phyloP scores from a whole-genome alignment of 768 basidiomycete species.

The Phylloporus arenicola region DNA sequence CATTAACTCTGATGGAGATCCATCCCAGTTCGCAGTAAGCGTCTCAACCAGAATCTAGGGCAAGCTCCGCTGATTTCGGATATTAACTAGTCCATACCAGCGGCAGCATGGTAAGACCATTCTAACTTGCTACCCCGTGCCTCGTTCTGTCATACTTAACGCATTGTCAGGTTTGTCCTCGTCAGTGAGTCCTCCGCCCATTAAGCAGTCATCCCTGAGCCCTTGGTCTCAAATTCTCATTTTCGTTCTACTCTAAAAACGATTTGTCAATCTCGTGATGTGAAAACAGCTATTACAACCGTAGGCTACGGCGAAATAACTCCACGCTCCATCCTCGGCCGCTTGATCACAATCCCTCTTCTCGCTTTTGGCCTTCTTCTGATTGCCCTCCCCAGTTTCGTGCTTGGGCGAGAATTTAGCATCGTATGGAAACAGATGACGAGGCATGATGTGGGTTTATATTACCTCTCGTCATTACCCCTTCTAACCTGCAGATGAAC shows the following conservation, averaged over 20 bases:
- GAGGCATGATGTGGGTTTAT: constrained; percentile 35
- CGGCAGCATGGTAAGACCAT: constrained; percentile 64
- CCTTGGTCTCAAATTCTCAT: neutral
- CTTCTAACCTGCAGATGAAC: neutral
- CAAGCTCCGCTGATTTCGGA: neutral
- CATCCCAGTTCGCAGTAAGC: constrained; percentile 68
- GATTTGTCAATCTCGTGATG: neutral
- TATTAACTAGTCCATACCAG: constrained; percentile 53
- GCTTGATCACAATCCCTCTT: constrained; percentile 78
- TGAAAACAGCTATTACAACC: constrained; percentile 69
- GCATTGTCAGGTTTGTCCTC: constrained; percentile 54
- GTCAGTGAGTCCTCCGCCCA: constrained; percentile 52
- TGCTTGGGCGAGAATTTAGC: constrained; percentile 88
- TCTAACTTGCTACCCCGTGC: neutral
- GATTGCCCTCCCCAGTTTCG: constrained; percentile 88
- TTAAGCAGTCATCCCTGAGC: neutral
- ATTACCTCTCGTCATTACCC: neutral
- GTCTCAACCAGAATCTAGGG: neutral
- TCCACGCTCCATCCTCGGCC: constrained; percentile 81
- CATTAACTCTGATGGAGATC: constrained; percentile 80
- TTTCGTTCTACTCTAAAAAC: neutral
- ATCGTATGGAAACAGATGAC: constrained; percentile 85
- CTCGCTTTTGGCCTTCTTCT: constrained; percentile 83
- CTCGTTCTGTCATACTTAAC: neutral
- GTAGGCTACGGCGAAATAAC: constrained; percentile 92